Evolutionary conservation across 139 green algal species (phyloP), one percentile per base, ranked within the genome.

Genomic region (Chlamydomonas schloesseri): DNA sequence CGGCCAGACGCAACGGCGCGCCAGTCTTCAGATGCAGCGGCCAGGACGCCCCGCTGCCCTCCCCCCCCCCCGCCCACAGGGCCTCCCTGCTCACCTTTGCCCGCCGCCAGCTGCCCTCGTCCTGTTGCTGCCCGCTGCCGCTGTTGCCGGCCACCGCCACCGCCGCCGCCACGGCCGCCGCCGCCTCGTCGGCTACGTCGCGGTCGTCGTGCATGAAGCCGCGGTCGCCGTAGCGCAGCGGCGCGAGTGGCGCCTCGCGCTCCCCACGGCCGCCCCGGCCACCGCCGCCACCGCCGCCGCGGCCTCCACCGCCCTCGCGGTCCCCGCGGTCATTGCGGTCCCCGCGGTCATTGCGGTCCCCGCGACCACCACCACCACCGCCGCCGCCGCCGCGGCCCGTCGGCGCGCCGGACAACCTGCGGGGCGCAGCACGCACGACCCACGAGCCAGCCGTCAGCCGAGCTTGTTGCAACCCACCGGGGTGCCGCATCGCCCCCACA

Each of bases 191-290:
- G 21, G 34, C 46, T 8, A 53, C 10, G 31, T 85, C 79, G 23
- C 79, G 65, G 46, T 85, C 79, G 33, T 85, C 79, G 67, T 76
- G 79, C 79, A 77, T 65, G 67, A 58, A 85, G 50, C 78, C 78
- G 47, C 78, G 78, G 23, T 64, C 65, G 29, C 78, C 78, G 65
- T 47, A 84, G 0, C 65, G 78, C 34, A 31, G 24, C 24, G 13
- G 33, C 69, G 26, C 67, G 23, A 31, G 3, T 5, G 70, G 17
- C 37, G 20, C 3, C 37, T 34, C 33, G 68, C 24, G 4, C 33
- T 13, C 33, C 15, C 68, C 24, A 33, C 18, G 17, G 33, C 13
- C 68, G 68, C 15, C 33, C 5, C 68, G 33, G 68, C 13, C 68
- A 2, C 68, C 29, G 3, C 64, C 78, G 20, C 64, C n/a, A 21